Base-by-base conservation (phyloP, 139 green algal genomes). In the Auxenochlorella pyrenoidosa region DNA sequence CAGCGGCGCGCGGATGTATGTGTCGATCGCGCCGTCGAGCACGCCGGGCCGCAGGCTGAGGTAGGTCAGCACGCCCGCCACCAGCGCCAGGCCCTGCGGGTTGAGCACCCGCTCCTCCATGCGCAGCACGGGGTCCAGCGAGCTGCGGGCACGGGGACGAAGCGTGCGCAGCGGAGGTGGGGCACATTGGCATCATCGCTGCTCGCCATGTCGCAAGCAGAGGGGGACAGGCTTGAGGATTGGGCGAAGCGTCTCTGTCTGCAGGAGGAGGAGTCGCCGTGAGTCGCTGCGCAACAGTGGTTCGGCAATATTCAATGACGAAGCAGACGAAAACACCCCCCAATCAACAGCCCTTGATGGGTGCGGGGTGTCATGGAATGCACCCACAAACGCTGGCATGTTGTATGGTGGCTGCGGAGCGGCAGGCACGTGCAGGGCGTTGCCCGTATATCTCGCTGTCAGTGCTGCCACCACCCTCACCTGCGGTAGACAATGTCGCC, bases 401-500 rank as follows among this genome's bases (percentile, higher is more conserved):
- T 54, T 10, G 10, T 6, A 54, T 54, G 47, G 47, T 54, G 47
- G 47, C 47, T 10, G 22, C 59, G 59, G 16, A 12, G 15, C 66
- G 16, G 66, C 66, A 41, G 5, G 66, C 66, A 73, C 34, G 24
- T 41, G 32, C 32, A 63, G 21, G 8, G 59, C 40, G 16, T 79
- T 78, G 47, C 24, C 63, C n/a, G n/a, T n/a, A n/a, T n/a, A n/a
- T n/a, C n/a, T n/a, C n/a, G n/a, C n/a, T n/a, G n/a, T n/a, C n/a
- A n/a, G n/a, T n/a, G n/a, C n/a, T n/a, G 54, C 54, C 13, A 4
- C 32, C 44, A 41, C 10, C 51, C 87, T 32, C 72, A 97, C 96
- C 96, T 98, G 43, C 96, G 87, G 89, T 99, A 91, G 0, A 97
- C 86, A 0, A 95, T 87, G 84, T 99, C 96, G 21, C 96, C 96